These are phyloP conservation scores for Pseudocercospora macadamiae DNA, from an alignment of 2,329 filamentous ascomycete species.

Conservation along the genomic window DNA sequence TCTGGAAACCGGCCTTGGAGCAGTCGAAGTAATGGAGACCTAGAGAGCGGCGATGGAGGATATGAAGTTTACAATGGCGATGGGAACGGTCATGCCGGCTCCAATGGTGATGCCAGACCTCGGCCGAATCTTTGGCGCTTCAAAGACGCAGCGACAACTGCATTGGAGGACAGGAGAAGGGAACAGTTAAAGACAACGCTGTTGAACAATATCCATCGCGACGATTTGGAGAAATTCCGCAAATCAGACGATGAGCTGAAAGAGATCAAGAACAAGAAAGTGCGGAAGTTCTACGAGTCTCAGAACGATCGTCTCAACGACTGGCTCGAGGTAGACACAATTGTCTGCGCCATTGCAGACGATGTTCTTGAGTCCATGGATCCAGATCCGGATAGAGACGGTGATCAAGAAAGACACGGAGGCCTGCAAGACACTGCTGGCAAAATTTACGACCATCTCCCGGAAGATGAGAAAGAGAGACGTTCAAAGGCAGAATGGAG, in stretches of 20 bases:
- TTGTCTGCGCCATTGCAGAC: constrained; percentile 60
- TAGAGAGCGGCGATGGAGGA: constrained; percentile 20
- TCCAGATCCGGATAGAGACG: constrained; percentile 61
- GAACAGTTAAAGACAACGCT: constrained; percentile 55
- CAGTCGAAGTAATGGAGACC: constrained; percentile 18
- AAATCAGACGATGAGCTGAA: constrained; percentile 59
- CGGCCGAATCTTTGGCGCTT: constrained; percentile 44
- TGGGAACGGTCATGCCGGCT: constrained; percentile 15
- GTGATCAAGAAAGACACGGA: constrained; percentile 56
- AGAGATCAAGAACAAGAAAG: constrained; percentile 55
- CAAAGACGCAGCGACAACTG: constrained; percentile 52
- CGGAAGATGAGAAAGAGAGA: constrained; percentile 56
- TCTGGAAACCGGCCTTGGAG: constrained; percentile 14
- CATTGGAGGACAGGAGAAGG: constrained; percentile 49
- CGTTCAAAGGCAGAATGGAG: constrained; percentile 51
- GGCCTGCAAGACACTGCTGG: constrained; percentile 54
- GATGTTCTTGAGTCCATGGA: constrained; percentile 64
- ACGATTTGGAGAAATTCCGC: constrained; percentile 53
- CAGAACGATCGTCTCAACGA: constrained; percentile 60
- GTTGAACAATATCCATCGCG: constrained; percentile 50
- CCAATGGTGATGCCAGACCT: constrained; percentile 23
- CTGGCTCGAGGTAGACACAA: constrained; percentile 62
- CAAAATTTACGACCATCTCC: constrained; percentile 58
- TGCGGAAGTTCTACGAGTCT: constrained; percentile 58
- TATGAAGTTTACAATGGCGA: constrained; percentile 19